Conservation (phyloP, 177 flowering plant genomes). For the Vitis hybrid region DNA sequence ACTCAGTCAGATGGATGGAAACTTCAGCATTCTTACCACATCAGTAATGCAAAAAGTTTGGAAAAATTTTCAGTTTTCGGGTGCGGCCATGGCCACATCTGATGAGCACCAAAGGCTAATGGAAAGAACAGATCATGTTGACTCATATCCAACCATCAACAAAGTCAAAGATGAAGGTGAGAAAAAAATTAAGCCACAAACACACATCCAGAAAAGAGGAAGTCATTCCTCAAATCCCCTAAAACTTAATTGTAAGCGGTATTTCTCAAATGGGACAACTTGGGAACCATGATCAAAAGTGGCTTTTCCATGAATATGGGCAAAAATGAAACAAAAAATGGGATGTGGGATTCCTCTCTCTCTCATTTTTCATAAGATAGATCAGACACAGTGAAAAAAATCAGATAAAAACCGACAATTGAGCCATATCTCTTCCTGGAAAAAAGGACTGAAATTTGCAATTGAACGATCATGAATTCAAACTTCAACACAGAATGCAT, state of each 20-base stretch:
- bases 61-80: background rate
- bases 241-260: conserved; percentile 2
- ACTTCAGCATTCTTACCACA: background rate
- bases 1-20: no score
- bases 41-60: no score
- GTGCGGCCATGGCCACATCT: background rate
- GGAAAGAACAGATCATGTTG: conserved; percentile 6
- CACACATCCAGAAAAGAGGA: no score
- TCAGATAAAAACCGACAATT: background rate
- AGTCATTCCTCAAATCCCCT: no score
- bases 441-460: no score
- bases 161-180: background rate
- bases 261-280: background rate
- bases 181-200: no score
- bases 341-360: conserved; percentile 11
- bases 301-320: background rate
- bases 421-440: background rate
- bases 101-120: conserved; percentile 9
- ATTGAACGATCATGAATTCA: background rate
- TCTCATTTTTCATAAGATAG: conserved; percentile 3
- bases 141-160: background rate
- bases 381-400: conserved; percentile 3
- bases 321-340: conserved; percentile 1
- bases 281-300: conserved; percentile 1
- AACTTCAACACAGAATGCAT: background rate